Conservation (phyloP, 2,329 filamentous ascomycete genomes). For the Shiraia bambusicola region DNA sequence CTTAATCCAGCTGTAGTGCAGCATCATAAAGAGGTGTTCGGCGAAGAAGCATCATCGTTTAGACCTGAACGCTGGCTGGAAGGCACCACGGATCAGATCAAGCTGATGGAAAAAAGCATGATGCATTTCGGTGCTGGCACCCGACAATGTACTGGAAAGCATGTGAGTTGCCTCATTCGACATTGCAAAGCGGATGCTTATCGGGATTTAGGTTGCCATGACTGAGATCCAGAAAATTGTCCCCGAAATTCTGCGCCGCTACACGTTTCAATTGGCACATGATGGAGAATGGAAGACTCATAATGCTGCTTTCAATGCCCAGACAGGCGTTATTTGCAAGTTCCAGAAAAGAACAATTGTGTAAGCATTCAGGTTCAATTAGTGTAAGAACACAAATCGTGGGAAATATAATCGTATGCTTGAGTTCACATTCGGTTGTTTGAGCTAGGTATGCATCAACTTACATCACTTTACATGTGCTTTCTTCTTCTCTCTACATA, state of each 20-base stretch:
- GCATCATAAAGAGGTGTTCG: slow-evolving; percentile 65
- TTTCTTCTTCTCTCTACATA: no score
- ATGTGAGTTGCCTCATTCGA: slow-evolving; percentile 41
- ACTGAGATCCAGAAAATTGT: slow-evolving; percentile 10
- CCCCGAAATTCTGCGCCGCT: slow-evolving; percentile 9
- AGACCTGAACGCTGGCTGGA: slow-evolving; percentile 67
- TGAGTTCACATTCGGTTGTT: no score
- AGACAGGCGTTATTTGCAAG: slow-evolving; percentile 17
- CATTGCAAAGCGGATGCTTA: neutral
- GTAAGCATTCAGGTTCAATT: neutral
- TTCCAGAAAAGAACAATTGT: slow-evolving; percentile 5
- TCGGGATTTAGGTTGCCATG: slow-evolving; percentile 12
- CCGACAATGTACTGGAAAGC: slow-evolving; percentile 64
- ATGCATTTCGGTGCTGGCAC: slow-evolving; percentile 71
- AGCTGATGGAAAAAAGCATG: slow-evolving; percentile 66
- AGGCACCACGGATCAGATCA: slow-evolving; percentile 55
- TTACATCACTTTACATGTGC: no score
- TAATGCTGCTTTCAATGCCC: slow-evolving; percentile 22
- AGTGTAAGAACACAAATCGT: no score
- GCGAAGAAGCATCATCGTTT: slow-evolving; percentile 63
- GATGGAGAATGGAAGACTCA: slow-evolving; percentile 11
- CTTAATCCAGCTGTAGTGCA: slow-evolving; percentile 76
- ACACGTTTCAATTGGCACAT: slow-evolving; percentile 7
- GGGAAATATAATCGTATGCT: no score
- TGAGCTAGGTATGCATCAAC: no score